Evolutionary conservation across 1,284 basidiomycete species (phyloP).

Genomic region (Cutaneotrichosporon cyanovorans): DNA sequence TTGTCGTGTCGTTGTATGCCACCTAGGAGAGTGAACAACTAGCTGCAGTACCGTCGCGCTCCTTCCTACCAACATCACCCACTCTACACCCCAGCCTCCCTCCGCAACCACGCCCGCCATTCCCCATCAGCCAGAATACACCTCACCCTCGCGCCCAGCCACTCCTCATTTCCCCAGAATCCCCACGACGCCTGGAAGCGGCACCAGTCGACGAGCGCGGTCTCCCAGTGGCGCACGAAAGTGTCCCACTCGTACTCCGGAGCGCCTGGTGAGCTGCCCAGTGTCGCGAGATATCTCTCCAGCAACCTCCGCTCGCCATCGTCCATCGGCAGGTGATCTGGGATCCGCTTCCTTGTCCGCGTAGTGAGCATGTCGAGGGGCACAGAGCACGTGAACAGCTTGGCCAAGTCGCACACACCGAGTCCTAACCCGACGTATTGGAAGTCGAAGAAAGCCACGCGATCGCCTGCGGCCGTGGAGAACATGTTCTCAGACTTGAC

Average conservation of each 20-base stretch:
- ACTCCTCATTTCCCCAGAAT: slow-evolving; percentile 16
- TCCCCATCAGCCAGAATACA: slow-evolving; percentile 7
- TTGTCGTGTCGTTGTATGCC: too few species aligned
- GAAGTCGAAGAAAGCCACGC: slow-evolving; percentile 16
- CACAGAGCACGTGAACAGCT: slow-evolving; percentile 16
- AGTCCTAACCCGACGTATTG: slow-evolving; percentile 17
- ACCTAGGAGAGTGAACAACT: too few species aligned
- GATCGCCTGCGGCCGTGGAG: background rate
- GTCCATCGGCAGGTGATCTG: slow-evolving; percentile 1
- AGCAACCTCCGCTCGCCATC: slow-evolving; percentile 7
- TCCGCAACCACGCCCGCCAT: slow-evolving; percentile 10
- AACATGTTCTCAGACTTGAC: slow-evolving; percentile 19
- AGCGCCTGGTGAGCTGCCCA: background rate
- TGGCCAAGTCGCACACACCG: slow-evolving; percentile 18
- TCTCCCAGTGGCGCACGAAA: slow-evolving; percentile 17
- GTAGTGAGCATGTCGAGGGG: slow-evolving; percentile 6
- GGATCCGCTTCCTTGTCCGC: background rate
- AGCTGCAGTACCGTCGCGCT: too few species aligned
- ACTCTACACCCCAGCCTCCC: background rate
- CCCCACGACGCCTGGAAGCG: slow-evolving; percentile 19
- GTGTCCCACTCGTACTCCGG: slow-evolving; percentile 7
- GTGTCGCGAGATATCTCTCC: slow-evolving; percentile 2
- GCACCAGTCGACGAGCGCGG: slow-evolving; percentile 19
- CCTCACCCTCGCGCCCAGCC: slow-evolving; percentile 15
- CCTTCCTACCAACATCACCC: too few species aligned